These are phyloP conservation scores for Ustilago shanxiensis DNA, from an alignment of 1,284 basidiomycete genomes.

Conservation along the genomic window DNA sequence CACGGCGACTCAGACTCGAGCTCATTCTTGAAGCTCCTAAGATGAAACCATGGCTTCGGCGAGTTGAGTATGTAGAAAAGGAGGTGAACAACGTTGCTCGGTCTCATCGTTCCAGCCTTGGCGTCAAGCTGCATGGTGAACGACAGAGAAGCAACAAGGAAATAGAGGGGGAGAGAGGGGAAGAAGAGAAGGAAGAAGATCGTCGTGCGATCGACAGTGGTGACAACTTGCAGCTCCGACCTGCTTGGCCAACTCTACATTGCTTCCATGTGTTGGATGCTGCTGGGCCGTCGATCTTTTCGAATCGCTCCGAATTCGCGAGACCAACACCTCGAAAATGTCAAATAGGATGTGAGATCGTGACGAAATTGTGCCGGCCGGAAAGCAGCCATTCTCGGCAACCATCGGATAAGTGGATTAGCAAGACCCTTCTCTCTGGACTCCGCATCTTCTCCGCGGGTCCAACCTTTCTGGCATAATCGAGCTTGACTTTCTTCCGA, in stretches of 20 bases:
- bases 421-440: constrained; percentile 5
- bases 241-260: constrained; percentile 32
- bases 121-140: not conserved
- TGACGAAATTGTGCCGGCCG: constrained; percentile 8
- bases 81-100: constrained; percentile 1
- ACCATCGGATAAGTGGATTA: constrained; percentile 11
- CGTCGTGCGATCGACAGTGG: no score
- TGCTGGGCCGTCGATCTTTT: constrained; percentile 23
- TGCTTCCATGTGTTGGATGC: constrained; percentile 3
- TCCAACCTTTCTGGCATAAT: no score
- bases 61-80: constrained; percentile 2
- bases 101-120: not conserved
- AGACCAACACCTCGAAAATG: constrained; percentile 7
- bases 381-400: constrained; percentile 10
- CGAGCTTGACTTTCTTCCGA: not conserved
- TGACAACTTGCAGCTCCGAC: constrained; percentile 21
- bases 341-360: constrained; percentile 23
- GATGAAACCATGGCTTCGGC: not conserved
- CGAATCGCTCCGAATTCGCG: not conserved
- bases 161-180: no score
- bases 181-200: no score
- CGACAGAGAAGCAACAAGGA: not conserved
- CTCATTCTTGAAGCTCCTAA: not conserved
- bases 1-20: not conserved
- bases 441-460: not conserved